A percentile compares a stretch with the other conserved stretches of the same genome.
These are phyloP conservation scores for Senna tora DNA, from an alignment of 306 rosid genomes.

Conservation along the genomic window DNA sequence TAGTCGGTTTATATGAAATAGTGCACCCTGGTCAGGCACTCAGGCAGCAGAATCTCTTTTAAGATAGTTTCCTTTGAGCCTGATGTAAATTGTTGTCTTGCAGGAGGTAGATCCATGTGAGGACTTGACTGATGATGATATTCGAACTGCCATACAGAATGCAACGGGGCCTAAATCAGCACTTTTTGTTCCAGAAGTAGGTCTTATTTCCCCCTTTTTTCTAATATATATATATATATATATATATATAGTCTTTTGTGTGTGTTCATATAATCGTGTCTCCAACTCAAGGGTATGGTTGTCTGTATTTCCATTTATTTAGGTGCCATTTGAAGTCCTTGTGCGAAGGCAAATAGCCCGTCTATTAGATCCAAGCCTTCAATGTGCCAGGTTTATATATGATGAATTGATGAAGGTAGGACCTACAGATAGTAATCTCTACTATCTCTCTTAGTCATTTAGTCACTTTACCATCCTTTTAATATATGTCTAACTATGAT, in stretches of 20 bases:
- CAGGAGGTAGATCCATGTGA: slow-evolving; percentile 99
- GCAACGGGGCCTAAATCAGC: slow-evolving; percentile 98
- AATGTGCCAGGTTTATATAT: slow-evolving; percentile 96
- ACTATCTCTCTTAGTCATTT: not conserved
- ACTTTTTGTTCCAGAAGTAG: slow-evolving; percentile 93
- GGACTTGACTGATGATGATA: slow-evolving; percentile 96
- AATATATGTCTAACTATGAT: slow-evolving; percentile 27
- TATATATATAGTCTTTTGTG: too few relatives aligned
- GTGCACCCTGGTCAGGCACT: slow-evolving; percentile 7
- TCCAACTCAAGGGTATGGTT: slow-evolving; percentile 20
- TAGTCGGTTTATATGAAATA: not conserved
- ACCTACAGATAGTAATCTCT: slow-evolving; percentile 22
- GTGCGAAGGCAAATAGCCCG: slow-evolving; percentile 93
- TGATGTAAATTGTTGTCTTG: slow-evolving; percentile 39
- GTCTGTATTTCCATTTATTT: slow-evolving; percentile 35
- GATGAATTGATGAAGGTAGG: slow-evolving; percentile 88
- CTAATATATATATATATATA: not conserved
- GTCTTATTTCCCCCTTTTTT: slow-evolving; percentile 26
- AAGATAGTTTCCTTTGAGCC: slow-evolving; percentile 29
- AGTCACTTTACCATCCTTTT: not conserved
- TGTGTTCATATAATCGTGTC: too few relatives aligned
- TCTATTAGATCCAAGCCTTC: slow-evolving; percentile 95
- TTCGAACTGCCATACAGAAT: slow-evolving; percentile 97
- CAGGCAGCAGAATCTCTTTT: slow-evolving; percentile 5
- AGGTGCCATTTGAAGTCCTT: slow-evolving; percentile 98